Evolutionary conservation across 2,329 filamentous ascomycete genomes (phyloP).

Genomic region (Monosporascus sp.): DNA sequence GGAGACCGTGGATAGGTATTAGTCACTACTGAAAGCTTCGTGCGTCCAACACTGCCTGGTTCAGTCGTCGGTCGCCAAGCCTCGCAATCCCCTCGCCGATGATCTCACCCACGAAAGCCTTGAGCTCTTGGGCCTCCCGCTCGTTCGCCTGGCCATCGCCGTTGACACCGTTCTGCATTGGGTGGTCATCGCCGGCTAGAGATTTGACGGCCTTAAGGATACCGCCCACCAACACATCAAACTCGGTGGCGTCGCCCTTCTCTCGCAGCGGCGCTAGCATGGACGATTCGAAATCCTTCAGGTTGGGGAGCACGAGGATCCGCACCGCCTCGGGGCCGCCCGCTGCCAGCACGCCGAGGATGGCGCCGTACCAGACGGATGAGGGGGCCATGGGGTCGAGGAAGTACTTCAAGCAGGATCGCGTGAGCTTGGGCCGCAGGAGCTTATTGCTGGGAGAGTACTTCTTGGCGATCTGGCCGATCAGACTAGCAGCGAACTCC

Average conservation of each 20-base stretch:
- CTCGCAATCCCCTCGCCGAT: conserved; percentile 44
- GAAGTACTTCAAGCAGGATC: conserved; percentile 90
- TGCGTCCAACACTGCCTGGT: conserved; percentile 49
- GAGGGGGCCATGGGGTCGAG: conserved; percentile 80
- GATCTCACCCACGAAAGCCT: conserved; percentile 50
- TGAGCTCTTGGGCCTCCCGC: conserved; percentile 38
- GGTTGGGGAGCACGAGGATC: conserved; percentile 49
- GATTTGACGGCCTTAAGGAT: conserved; percentile 48
- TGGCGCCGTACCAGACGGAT: conserved; percentile 81
- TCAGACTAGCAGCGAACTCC: conserved; percentile 75
- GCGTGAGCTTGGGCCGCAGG: conserved; percentile 79
- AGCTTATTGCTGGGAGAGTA: conserved; percentile 77
- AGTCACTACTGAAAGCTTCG: conserved; percentile 41
- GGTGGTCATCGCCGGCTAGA: conserved; percentile 30
- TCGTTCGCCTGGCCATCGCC: conserved; percentile 30
- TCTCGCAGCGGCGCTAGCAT: conserved; percentile 50
- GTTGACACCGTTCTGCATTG: conserved; percentile 35
- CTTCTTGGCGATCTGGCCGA: conserved; percentile 72
- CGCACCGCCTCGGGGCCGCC: conserved; percentile 60
- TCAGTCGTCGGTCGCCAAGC: conserved; percentile 41
- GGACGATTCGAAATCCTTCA: conserved; percentile 47
- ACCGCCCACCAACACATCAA: conserved; percentile 51
- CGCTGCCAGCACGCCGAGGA: conserved; percentile 72
- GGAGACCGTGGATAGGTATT: not conserved
- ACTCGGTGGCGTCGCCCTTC: conserved; percentile 45